Base-by-base conservation (phyloP, 2,329 filamentous ascomycete species). In the Ophiostoma australiae region DNA sequence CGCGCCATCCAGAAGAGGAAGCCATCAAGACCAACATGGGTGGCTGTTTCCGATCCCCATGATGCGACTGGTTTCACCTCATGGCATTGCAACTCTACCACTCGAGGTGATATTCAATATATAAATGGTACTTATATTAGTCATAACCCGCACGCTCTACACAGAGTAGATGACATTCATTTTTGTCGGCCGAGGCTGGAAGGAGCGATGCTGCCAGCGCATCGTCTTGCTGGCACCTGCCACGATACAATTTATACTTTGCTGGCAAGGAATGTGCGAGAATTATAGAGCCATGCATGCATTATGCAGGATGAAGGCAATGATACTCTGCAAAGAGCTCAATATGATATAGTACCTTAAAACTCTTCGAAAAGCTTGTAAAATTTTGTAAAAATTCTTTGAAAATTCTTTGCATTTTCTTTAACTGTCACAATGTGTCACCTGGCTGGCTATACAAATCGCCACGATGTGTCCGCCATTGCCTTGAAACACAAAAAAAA, bases 31-130 rank as follows among this genome's bases (percentile, higher is more conserved):
- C 44, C 44, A 44, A 44, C 55, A 33, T 63, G 58, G 58, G 58
- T 33, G 27, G 11, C 27, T 33, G 58, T 63, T 63, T 63, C 58
- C 27, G 58, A 63, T 20, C 15, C 23, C 33, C 4, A 33, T 63
- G 27, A 63, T 63, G 58, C 58, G 58, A 63, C 58, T 63, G 27
- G 58, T 63, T 63, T 63, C 58, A 63, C 58, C 27, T 63, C 58
- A 20, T 63, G 5, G 58, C 17, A 63, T 63, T 63, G 58, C 58
- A 35, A 63, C 58, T 63, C 58, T 63, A 8, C 58, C 23, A 15
- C 35, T 13, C 52, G 11, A 13, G 52, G 52, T 58, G n/a, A 23
- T 27, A 48, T 27, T 27, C n/a, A 15, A 27, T 58, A 27, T 58
- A 58, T 23, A 10, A 5, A 3, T 31, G 27, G 3, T 31, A 31